Base-by-base conservation (phyloP, 2,329 filamentous ascomycete genomes). In the Bertia moriformis region DNA sequence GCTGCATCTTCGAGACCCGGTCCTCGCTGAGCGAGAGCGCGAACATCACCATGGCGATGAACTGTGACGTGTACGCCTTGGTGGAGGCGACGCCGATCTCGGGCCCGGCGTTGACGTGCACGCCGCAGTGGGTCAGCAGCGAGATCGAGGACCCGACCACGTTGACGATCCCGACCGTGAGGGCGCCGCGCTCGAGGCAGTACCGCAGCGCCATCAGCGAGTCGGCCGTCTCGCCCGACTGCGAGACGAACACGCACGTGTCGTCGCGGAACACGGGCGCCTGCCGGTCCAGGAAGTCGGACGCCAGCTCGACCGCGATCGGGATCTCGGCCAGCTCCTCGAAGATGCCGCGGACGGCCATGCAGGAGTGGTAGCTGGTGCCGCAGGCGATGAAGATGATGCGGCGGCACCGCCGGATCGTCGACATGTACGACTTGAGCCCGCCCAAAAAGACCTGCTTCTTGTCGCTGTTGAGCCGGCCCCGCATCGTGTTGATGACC, bases 11-110 rank as follows among this genome's bases (percentile, higher is more conserved):
- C 49, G 87, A 95, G 32, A 88, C 84, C 51, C 91, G 85, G 62
- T 98, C 91, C 66, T 98, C 91, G 54, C 85, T 91, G 42, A 98
- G 75, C 19, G 87, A 94, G 46, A 98, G 71, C 4, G 91, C 91
- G 54, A 98, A 96, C 91, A 98, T 98, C 65, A 96, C 83, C 86
- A 98, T 95, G 59, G 91, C 93, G 55, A 98, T 86, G 62, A 96
- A 98, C 61, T 98, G 91, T 37, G 91, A 96, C 13, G 91, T 98
- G 68, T 98, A 98, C 29, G 91, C 91, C 73, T 98, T 98, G 62
- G 91, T 98, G 37, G 89, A 96, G 44, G 91, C 91, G 48, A 98
- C 91, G 78, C 91, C 91, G 46, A 98, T 96, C 63, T 98, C 91
- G 40, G 91, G 91, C 41, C 91, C 91, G 49, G 91, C 91, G 64